phyloP scores from a whole-genome alignment of 2,329 filamentous ascomycete genomes.

The Sporothrix dimorphospora region DNA sequence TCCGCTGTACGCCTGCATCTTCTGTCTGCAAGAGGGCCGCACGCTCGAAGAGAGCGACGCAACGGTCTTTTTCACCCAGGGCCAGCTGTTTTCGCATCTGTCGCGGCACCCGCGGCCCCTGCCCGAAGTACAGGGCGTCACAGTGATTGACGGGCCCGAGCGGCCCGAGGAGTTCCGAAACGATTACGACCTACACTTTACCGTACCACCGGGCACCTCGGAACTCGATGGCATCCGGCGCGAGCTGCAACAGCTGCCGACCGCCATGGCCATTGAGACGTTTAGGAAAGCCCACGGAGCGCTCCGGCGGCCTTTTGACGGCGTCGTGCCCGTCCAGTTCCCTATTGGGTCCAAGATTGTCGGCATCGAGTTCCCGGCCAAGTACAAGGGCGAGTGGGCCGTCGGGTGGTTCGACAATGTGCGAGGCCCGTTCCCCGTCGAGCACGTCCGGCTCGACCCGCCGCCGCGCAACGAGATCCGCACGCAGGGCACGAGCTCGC shows the following conservation, averaged over 20 bases:
- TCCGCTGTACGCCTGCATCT: slow-evolving; percentile 57
- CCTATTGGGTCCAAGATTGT: slow-evolving; percentile 51
- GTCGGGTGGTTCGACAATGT: slow-evolving; percentile 59
- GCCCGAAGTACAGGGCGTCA: slow-evolving; percentile 53
- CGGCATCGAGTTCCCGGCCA: slow-evolving; percentile 55
- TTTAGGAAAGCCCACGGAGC: slow-evolving; percentile 53
- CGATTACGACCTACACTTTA: slow-evolving; percentile 59
- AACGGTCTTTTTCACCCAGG: slow-evolving; percentile 59
- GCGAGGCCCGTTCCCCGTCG: slow-evolving; percentile 53
- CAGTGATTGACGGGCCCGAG: slow-evolving; percentile 50
- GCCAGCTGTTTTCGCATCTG: slow-evolving; percentile 57
- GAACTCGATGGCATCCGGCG: slow-evolving; percentile 47
- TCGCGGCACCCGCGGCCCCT: slow-evolving; percentile 58
- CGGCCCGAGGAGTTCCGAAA: slow-evolving; percentile 48
- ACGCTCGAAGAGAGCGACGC: slow-evolving; percentile 58
- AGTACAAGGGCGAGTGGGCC: slow-evolving; percentile 59
- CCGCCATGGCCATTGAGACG: slow-evolving; percentile 51
- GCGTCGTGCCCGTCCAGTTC: slow-evolving; percentile 37
- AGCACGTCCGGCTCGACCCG: slow-evolving; percentile 51
- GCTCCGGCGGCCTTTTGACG: slow-evolving; percentile 36
- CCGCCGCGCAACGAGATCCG: slow-evolving; percentile 49
- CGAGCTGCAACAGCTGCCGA: slow-evolving; percentile 49
- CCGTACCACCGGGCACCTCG: slow-evolving; percentile 45
- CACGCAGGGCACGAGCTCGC: slow-evolving; percentile 50
- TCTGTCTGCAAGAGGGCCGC: slow-evolving; percentile 55